Evolutionary conservation across 192 early-diverging fungal genomes (phyloP), one percentile per base, ranked within the genome.

Genomic region (Coemansia sp.): DNA sequence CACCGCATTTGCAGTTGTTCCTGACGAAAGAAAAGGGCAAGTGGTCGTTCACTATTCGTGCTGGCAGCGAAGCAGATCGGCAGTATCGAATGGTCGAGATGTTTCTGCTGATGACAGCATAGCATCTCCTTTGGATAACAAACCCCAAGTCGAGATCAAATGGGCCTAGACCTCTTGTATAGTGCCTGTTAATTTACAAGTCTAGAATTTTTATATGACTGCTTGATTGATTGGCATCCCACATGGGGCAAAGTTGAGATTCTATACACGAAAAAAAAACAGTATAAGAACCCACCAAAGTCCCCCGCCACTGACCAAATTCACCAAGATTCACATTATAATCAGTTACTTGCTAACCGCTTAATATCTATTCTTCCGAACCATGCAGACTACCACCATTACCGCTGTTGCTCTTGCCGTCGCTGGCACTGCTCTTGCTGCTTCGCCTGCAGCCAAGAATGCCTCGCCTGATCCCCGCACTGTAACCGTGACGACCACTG

Each of bases 31-130:
- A n/a, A 50, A 53, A 35, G 57, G 57, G 42, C 63, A 65, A 21
- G 20, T 41, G 26, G 73, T 77, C 16, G 68, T 81, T 11, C 79
- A 81, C 18, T 81, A 73, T 51, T 77, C 79, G 37, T 81, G 79
- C 60, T 76, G 60, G 63, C 73, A 77, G 61, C 59, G 79, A 15
- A 58, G 57, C 38, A 66, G 56, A 57, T 45, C 68, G 18, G 56
- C 57, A 5, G 35, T 19, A 12, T 1, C 57, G 23, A 26, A 28
- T 23, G 21, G 21, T 14, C 45, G 21, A 12, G 45, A 23, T 50
- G 48, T 26, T 33, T 23, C 28, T 16, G 33, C 7, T 31, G 11
- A 26, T 35, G 33, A 10, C 33, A 35, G 33, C 33, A 7, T 10
- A 7, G 33, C 33, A 35, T 35, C 33, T 35, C 33, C 33, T 35